phyloP scores from a whole-genome alignment of 2,329 filamentous ascomycete genomes.

The Stromatinia cepivora region DNA sequence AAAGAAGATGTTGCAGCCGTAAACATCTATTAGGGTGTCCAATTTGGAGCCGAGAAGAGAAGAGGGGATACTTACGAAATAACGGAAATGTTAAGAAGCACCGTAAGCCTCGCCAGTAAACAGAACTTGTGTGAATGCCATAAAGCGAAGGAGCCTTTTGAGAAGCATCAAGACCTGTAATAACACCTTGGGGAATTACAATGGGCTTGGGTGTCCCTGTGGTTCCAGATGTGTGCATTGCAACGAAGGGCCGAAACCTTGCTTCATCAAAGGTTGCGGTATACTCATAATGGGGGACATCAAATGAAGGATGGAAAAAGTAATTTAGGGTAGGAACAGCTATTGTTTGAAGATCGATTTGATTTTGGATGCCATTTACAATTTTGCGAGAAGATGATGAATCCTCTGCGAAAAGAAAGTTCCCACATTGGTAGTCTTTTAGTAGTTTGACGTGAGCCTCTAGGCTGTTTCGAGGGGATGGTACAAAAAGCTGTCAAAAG shows the following conservation, averaged over 20 bases:
- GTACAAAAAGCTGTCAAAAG: slow-evolving; percentile 11
- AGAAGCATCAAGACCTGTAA: slow-evolving; percentile 19
- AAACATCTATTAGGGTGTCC: neutral
- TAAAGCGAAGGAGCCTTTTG: neutral
- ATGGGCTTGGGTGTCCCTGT: slow-evolving; percentile 26
- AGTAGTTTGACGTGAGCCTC: slow-evolving; percentile 13
- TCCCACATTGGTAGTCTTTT: slow-evolving; percentile 8
- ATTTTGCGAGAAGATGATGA: neutral
- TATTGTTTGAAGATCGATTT: neutral
- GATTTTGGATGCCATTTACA: neutral
- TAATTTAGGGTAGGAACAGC: slow-evolving; percentile 3
- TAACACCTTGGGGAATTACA: slow-evolving; percentile 18
- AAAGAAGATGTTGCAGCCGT: neutral
- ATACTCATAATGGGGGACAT: slow-evolving; percentile 6
- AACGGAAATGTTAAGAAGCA: slow-evolving; percentile 19
- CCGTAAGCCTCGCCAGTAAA: neutral
- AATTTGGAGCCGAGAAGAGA: neutral
- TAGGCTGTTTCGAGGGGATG: slow-evolving; percentile 11
- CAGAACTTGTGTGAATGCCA: neutral
- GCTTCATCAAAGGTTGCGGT: slow-evolving; percentile 34
- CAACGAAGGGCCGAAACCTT: slow-evolving; percentile 9
- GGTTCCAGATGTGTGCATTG: slow-evolving; percentile 27
- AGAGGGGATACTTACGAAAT: slow-evolving; percentile 5
- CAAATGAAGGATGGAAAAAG: slow-evolving; percentile 2
- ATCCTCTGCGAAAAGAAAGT: slow-evolving; percentile 6